These are phyloP conservation scores for Saccharomycopsis lassenensis DNA, from an alignment of 805 yeast species.

Conservation along the genomic window DNA sequence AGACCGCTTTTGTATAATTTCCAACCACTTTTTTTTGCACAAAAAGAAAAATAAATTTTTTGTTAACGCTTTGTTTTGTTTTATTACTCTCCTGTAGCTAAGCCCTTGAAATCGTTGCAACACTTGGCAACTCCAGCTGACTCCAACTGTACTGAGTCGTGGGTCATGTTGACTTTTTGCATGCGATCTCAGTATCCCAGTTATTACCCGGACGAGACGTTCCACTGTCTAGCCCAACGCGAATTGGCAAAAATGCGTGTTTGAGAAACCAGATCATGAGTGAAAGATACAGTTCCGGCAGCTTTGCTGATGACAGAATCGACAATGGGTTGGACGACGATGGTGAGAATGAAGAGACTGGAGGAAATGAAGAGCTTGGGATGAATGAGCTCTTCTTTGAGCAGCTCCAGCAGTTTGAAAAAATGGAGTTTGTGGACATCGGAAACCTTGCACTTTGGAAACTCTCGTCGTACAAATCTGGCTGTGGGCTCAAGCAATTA, in stretches of 20 bases:
- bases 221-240: too few relatives aligned
- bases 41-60: too few relatives aligned
- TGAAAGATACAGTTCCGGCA: not conserved
- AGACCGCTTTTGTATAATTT: not conserved
- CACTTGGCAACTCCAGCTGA: too few relatives aligned
- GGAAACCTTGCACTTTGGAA: slow-evolving; percentile 80
- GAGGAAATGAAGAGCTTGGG: slow-evolving; percentile 10
- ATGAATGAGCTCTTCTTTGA: slow-evolving; percentile 5
- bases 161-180: too few relatives aligned
- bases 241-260: not conserved
- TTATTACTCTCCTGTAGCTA: too few relatives aligned
- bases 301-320: not conserved
- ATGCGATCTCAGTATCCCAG: too few relatives aligned
- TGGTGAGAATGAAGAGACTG: slow-evolving; percentile 12
- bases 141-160: too few relatives aligned
- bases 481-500: slow-evolving; percentile 59
- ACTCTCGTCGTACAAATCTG: slow-evolving; percentile 64
- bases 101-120: too few relatives aligned
- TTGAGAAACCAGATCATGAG: not conserved
- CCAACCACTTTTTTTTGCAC: too few relatives aligned
- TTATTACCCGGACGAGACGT: too few relatives aligned
- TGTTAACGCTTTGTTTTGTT: too few relatives aligned
- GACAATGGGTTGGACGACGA: slow-evolving; percentile 7
- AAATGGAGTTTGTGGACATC: slow-evolving; percentile 59
- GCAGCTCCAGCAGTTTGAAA: slow-evolving; percentile 26